These are phyloP conservation scores for Leccinum uliginosum DNA, from an alignment of 768 basidiomycete species.

Conservation along the genomic window DNA sequence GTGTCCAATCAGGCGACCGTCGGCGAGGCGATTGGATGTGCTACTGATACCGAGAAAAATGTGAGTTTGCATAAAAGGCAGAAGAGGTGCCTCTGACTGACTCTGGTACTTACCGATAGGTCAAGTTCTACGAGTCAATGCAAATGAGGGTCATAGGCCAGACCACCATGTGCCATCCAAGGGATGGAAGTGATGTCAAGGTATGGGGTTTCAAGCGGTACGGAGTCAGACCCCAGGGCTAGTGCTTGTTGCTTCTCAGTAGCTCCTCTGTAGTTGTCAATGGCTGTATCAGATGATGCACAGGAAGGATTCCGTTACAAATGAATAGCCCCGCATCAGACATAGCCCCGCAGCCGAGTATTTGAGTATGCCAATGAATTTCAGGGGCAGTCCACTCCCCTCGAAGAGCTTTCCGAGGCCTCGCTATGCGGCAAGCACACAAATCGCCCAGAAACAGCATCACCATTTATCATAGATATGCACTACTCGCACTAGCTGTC, in stretches of 20 bases:
- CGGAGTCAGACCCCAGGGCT: background rate
- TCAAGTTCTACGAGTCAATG: slow-evolving; percentile 2
- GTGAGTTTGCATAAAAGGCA: background rate
- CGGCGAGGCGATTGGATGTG: background rate
- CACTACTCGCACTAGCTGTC: background rate
- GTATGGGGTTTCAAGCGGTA: background rate
- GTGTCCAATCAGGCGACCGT: background rate
- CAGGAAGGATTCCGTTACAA: background rate
- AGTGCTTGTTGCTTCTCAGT: background rate
- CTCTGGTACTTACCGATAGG: background rate
- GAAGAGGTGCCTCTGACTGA: background rate
- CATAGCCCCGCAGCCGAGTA: background rate
- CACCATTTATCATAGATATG: background rate
- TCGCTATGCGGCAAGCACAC: background rate
- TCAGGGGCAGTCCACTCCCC: background rate
- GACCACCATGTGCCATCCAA: background rate
- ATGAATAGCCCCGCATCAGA: background rate
- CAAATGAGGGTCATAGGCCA: background rate
- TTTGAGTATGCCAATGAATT: background rate
- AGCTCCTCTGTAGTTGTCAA: background rate
- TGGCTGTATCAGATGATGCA: background rate
- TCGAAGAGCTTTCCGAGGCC: background rate
- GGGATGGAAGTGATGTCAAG: background rate
- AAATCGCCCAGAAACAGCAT: background rate
- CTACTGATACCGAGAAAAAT: slow-evolving; percentile 3